Evolutionary conservation across 495 filamentous ascomycete genomes (phyloP), one percentile per base, ranked within the genome.

Genomic region (Glonium stellatum): DNA sequence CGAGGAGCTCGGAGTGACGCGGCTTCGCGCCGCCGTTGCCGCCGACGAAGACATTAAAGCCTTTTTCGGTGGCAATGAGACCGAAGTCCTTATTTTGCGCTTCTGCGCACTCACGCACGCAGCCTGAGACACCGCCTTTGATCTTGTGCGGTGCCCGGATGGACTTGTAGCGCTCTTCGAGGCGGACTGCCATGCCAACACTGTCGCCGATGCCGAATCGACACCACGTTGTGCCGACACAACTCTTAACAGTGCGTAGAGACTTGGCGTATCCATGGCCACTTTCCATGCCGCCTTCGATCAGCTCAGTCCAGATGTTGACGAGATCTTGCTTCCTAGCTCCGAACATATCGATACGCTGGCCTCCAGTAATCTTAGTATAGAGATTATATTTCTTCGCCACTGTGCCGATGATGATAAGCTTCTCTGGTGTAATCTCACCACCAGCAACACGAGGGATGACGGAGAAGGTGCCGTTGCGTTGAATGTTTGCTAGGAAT

Each of bases 21-120:
- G 92, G 92, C 57, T 88, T 92, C 5, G 91, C 89, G 36, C 92
- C 92, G 55, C 92, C 92, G 69, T 97, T 97, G 41, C 92, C 92
- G 44, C 80, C 91, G 1, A 97, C 90, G 68, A 90, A 95, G 70
- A 97, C 85, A 72, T 96, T 97, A 80, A 88, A 97, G 22, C 92
- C 92, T 60, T 95, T 96, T 57, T 96, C 92, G 0, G 89, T 93
- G 19, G 92, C 90, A 48, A 96, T 96, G 37, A 96, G 84, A 19
- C 92, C 92, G 67, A 97, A 97, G 70, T 97, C 92, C 69, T 97
- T 96, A 70, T 88, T 95, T 70, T 96, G 92, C 12, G 92, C 92
- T 72, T 97, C 92, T 9, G 92, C 92, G 63, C 92, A 97, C 70
- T 97, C 92, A 58, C 92, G 77, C 23, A 96, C 90, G 67, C 92